Evolutionary conservation across 495 filamentous ascomycete genomes (phyloP), one percentile per base, ranked within the genome.

Genomic region (Xylaria nigripes): DNA sequence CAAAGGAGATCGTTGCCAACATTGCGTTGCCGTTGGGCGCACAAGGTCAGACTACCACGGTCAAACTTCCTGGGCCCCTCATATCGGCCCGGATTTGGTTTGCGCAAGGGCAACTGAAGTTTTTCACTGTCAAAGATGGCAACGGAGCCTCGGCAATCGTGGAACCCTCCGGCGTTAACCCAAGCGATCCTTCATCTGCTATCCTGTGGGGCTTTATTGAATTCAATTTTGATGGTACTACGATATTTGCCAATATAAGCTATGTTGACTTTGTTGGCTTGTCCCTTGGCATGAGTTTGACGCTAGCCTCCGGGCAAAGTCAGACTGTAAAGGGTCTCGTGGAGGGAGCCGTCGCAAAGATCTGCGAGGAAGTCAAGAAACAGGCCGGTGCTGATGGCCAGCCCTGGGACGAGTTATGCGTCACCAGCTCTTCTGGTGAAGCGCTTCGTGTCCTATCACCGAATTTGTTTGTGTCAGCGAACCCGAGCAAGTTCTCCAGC

Each of bases 181-280:
- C 71, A 8, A 55, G 48, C 3, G 74, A 76, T 43, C 72, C 74
- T 22, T 72, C 61, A 7, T 61, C 70, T 3, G 68, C 40, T 6
- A 48, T 73, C 27, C 72, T 70, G 58, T 76, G 72, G 73, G 73
- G 74, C 36, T 76, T 76, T 42, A 68, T 75, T 50, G 74, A 76
- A 53, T 63, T 76, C 15, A 68, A 70, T 48, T 72, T 61, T 0
- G 58, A 59, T n/a, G 59, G 66, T 40, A 53, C 54, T 18, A 68
- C 65, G 3, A 62, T 76, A 18, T 77, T 60, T 23, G 71, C 70
- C 57, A 74, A 77, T 59, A 70, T 77, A 48, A 70, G 62, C 43
- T 75, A 71, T 51, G 73, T 77, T 18, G 74, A 77, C 54, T 77
- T 77, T 50, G 72, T 75, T 54, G 72, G 72, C 34, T 56, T 75